Evolutionary conservation across 306 rosid genomes (phyloP).

Genomic region (Gillenia trifoliata): DNA sequence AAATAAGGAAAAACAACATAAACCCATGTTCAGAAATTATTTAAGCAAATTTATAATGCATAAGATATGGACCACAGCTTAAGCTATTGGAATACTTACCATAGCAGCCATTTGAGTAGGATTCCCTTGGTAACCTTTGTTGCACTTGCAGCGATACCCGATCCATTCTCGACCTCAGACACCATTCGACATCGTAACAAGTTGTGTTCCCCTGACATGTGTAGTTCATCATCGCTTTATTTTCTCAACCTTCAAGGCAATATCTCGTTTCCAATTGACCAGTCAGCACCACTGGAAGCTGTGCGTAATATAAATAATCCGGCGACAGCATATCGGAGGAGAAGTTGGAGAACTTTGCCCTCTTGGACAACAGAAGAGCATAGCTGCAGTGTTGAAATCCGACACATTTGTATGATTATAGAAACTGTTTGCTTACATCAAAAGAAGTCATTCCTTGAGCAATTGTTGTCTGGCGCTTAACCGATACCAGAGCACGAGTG

Average conservation of each 20-base stretch:
- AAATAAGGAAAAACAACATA: neutral
- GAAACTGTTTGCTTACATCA: rapidly evolving
- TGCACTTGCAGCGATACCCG: slow-evolving; percentile 37
- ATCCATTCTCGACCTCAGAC: neutral
- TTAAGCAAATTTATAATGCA: neutral
- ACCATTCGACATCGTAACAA: neutral
- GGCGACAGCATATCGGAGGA: neutral
- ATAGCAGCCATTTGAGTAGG: slow-evolving; percentile 40
- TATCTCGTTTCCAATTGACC: slow-evolving; percentile 22
- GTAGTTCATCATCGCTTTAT: neutral
- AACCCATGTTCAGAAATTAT: neutral
- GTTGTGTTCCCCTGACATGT: slow-evolving; percentile 7
- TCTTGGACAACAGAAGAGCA: slow-evolving; percentile 22
- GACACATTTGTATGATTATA: neutral
- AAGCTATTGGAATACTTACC: slow-evolving; percentile 11
- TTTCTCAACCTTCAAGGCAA: slow-evolving; percentile 1
- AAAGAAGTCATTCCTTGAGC: neutral
- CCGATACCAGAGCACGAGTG: slow-evolving; percentile 34
- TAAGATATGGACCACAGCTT: neutral
- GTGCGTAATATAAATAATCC: neutral
- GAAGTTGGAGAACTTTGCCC: slow-evolving; percentile 16
- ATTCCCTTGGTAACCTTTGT: slow-evolving; percentile 32
- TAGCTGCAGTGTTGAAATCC: slow-evolving; percentile 28
- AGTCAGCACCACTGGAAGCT: slow-evolving; percentile 28
- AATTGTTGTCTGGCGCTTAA: slow-evolving; percentile 30